These are phyloP conservation scores for Diaporthe ampelina DNA, from an alignment of 2,329 filamentous ascomycete genomes.

Conservation along the genomic window DNA sequence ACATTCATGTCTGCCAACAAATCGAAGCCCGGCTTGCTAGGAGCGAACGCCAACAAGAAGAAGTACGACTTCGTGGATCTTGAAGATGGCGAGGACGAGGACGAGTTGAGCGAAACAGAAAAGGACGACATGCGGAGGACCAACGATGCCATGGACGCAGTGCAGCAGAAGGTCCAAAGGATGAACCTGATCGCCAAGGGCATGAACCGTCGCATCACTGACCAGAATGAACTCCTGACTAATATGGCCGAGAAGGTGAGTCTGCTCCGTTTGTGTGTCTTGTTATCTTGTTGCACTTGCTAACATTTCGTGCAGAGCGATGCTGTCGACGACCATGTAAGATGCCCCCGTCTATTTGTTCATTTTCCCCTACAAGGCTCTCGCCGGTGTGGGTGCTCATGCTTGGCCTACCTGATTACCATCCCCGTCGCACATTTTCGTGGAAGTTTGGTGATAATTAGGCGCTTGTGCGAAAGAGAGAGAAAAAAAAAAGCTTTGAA, in stretches of 20 bases:
- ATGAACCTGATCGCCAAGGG: constrained; percentile 83
- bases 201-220: constrained; percentile 81
- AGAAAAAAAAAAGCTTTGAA: background rate
- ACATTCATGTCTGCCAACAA: constrained; percentile 50
- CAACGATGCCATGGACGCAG: background rate
- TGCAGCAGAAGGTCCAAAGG: constrained; percentile 51
- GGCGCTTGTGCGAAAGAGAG: background rate
- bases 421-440: background rate
- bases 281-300: background rate
- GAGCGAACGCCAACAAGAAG: constrained; percentile 43
- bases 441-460: background rate
- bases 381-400: background rate
- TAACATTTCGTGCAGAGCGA: constrained; percentile 72
- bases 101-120: constrained; percentile 67
- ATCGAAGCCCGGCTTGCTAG: constrained; percentile 25
- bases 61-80: background rate
- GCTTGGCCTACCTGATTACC: background rate
- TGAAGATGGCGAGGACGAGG: constrained; percentile 44
- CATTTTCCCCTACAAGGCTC: background rate
- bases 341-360: constrained; percentile 45
- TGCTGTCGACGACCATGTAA: constrained; percentile 83
- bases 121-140: constrained; percentile 68
- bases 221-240: constrained; percentile 79
- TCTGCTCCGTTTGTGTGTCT: constrained; percentile 14
- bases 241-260: constrained; percentile 83